Evolutionary conservation across 225 moss, liverwort and hornwort genomes (phyloP).

Genomic region (Sphagnum tenellum): DNA sequence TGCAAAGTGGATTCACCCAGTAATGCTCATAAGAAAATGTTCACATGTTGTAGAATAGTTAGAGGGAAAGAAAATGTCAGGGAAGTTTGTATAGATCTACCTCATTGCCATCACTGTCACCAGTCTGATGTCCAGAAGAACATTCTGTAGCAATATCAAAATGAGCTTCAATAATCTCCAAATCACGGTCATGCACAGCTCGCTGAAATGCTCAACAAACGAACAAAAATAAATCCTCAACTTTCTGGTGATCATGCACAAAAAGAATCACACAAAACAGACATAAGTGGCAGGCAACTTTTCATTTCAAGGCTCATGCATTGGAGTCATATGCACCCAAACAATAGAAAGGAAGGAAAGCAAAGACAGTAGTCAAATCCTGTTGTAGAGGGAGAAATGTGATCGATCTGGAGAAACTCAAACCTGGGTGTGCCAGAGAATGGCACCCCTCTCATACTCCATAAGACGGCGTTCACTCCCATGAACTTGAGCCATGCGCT

Average conservation of each 20-base stretch:
- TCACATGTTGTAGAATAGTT: background rate
- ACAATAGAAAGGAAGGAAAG: no score
- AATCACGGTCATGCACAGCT: slow-evolving; percentile 71
- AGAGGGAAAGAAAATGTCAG: no score
- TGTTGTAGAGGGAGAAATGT: background rate
- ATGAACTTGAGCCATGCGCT: slow-evolving; percentile 50
- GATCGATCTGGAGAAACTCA: background rate
- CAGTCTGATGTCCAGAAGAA: slow-evolving; percentile 18
- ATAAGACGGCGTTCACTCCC: slow-evolving; percentile 51
- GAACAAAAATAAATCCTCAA: no score
- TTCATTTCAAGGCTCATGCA: no score
- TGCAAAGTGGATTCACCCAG: no score
- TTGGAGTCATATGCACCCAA: no score
- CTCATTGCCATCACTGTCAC: slow-evolving; percentile 14
- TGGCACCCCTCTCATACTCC: slow-evolving; percentile 85
- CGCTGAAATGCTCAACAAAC: slow-evolving; percentile 29
- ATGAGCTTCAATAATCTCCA: slow-evolving; percentile 80
- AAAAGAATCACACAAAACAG: no score
- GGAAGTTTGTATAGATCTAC: slow-evolving; percentile 8
- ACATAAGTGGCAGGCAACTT: no score
- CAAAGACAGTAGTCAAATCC: background rate
- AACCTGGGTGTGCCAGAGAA: slow-evolving; percentile 96
- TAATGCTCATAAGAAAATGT: background rate
- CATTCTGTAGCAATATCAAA: slow-evolving; percentile 46
- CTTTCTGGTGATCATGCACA: no score